Conservation (phyloP, 163 green algal genomes). For the Scenedesmus sp. region DNA sequence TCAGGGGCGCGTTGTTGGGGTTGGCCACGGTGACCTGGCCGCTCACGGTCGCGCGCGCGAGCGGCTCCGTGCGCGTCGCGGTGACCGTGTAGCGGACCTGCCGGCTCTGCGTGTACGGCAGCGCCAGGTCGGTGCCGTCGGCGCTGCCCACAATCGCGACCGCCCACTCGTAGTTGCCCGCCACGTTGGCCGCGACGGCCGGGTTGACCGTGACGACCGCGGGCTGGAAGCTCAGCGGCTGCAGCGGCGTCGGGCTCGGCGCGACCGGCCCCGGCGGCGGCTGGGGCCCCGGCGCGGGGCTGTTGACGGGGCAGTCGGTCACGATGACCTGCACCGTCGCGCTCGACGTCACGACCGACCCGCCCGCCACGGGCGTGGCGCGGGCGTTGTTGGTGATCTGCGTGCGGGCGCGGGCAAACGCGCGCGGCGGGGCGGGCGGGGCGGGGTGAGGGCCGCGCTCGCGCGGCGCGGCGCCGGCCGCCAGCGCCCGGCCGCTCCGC, state of each 20-base stretch:
- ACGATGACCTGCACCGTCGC: slow-evolving; percentile 7
- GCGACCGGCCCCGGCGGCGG: background rate
- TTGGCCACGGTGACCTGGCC: slow-evolving; percentile 24
- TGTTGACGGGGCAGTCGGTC: background rate
- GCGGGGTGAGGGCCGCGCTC: too few species aligned
- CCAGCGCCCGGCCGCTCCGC: too few species aligned
- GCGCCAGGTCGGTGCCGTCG: background rate
- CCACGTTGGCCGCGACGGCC: background rate
- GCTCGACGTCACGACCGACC: background rate
- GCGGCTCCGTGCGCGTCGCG: background rate
- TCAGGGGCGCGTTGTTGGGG: background rate
- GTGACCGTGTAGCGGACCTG: slow-evolving; percentile 20
- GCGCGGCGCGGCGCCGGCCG: too few species aligned
- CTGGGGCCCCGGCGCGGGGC: background rate
- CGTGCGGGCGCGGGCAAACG: too few species aligned
- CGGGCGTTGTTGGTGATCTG: slow-evolving; percentile 39
- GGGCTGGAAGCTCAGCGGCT: background rate
- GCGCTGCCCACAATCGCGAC: background rate
- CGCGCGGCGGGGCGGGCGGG: too few species aligned
- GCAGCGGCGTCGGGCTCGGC: background rate
- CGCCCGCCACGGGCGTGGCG: background rate
- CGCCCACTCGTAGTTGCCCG: slow-evolving; percentile 13
- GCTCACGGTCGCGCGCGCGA: background rate
- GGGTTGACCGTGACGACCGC: slow-evolving; percentile 1
- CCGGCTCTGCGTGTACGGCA: background rate